These are phyloP conservation scores for Boletus fagicola DNA, from an alignment of 768 basidiomycete genomes.

Conservation along the genomic window DNA sequence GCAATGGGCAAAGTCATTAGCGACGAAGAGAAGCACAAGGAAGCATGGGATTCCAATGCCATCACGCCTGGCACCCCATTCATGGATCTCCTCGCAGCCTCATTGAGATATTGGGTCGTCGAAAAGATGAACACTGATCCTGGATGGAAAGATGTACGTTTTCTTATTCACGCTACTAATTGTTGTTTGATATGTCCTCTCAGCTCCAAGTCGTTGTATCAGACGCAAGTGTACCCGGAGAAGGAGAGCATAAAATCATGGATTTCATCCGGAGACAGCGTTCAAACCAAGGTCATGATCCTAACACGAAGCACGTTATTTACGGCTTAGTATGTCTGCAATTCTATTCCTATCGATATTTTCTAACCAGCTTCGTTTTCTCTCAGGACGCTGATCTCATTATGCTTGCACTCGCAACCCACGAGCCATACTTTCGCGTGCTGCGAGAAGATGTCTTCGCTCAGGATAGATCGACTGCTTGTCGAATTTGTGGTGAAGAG, in stretches of 20 bases:
- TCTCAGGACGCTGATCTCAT: constrained; percentile 95
- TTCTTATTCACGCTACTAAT: background rate
- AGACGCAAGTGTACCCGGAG: constrained; percentile 95
- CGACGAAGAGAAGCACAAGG: constrained; percentile 81
- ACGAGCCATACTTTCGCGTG: constrained; percentile 97
- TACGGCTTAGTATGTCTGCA: constrained; percentile 78
- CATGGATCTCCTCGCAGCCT: constrained; percentile 88
- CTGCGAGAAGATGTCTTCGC: constrained; percentile 97
- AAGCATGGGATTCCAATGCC: constrained; percentile 96
- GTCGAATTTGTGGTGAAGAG: constrained; percentile 91
- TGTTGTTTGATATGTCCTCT: background rate
- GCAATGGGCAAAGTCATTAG: constrained; percentile 90
- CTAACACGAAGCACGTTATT: constrained; percentile 95
- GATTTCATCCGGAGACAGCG: constrained; percentile 94
- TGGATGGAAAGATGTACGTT: constrained; percentile 86
- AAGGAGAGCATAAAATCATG: constrained; percentile 99
- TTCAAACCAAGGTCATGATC: constrained; percentile 82
- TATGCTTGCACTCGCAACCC: constrained; percentile 96
- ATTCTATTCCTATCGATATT: background rate
- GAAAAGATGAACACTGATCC: constrained; percentile 93
- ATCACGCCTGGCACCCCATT: constrained; percentile 99
- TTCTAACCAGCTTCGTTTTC: constrained; percentile 10
- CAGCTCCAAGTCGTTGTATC: constrained; percentile 96
- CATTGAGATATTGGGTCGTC: constrained; percentile 94
- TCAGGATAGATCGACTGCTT: constrained; percentile 75